Base-by-base conservation (phyloP, 192 early-diverging fungal genomes). In the Funneliformis geosporum region DNA sequence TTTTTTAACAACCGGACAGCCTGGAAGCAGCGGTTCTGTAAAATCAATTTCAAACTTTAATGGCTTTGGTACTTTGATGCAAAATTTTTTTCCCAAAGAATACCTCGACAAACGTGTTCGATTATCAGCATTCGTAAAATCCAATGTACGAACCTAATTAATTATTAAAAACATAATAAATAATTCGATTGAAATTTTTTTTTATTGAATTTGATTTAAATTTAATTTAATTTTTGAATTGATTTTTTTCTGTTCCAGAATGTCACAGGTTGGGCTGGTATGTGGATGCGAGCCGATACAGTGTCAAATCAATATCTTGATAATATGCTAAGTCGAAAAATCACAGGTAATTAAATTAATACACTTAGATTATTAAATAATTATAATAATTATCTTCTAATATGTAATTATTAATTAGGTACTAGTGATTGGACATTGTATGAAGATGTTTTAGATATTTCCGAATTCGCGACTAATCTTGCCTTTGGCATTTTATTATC, bases 1-100 rank as follows among this genome's bases (percentile, higher is more conserved):
- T 38, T 67, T 38, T 67, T 67, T 38, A 14, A 67, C n/a, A n/a
- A n/a, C n/a, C n/a, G n/a, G n/a, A 67, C 39, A 67, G 66, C 0
- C 16, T 38, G 66, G 66, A 67, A 67, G 12, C 18, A 67, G 66
- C 40, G 66, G 66, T 16, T 67, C 40, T 67, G 18, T 67, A 67
- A 67, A 67, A 38, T 40, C 33, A 2, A 8, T 38, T 10, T 18
- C 33, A 42, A 42, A 42, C 16, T 14, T 4, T 67, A 39, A 42
- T 40, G 18, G 0, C 0, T 67, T 67, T 67, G 66, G 66, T 67
- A 67, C 66, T 38, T 18, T 67, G 39, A 38, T 38, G 28, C 66
- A 67, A 39, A 5, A 0, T 11, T 67, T 67, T 16, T 16, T 39
- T 67, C 66, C 66, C 5, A 27, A 38, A 67, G 38, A 39, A 28